phyloP scores from a whole-genome alignment of 495 filamentous ascomycete genomes.

The Trichoderma gamsii region DNA sequence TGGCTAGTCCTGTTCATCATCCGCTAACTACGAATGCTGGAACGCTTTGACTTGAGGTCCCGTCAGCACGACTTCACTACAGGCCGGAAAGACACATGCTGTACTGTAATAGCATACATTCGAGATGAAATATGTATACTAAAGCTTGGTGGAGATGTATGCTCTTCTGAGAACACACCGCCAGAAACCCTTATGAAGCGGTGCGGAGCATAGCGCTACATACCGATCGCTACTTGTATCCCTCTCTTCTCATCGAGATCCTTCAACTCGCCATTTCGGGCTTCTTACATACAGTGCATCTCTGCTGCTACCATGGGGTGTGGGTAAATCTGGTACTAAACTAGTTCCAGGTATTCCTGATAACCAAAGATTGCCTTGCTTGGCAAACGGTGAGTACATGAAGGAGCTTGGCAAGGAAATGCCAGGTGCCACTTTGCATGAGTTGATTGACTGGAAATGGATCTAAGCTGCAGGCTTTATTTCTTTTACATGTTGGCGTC shows the following conservation, averaged over 20 bases:
- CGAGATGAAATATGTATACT: background rate
- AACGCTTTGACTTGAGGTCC: background rate
- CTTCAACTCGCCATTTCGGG: conserved; percentile 1
- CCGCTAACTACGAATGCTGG: background rate
- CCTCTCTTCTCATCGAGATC: background rate
- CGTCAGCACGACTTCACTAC: background rate
- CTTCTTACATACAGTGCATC: background rate
- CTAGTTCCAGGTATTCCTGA: background rate
- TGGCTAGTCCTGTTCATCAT: background rate
- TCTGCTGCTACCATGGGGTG: background rate
- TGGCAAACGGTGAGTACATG: background rate
- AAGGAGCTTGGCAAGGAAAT: background rate
- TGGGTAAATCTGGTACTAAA: background rate
- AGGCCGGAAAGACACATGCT: background rate
- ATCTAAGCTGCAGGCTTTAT: background rate
- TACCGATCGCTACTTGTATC: background rate
- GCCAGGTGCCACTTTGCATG: background rate
- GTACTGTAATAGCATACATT: background rate
- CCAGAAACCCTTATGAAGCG: background rate
- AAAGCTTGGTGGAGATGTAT: background rate
- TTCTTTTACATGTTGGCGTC: background rate
- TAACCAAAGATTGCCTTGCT: background rate
- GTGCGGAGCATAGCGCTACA: background rate
- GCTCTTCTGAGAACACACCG: background rate
- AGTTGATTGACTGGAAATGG: background rate